Base-by-base conservation (phyloP, 805 yeast genomes). In the Candida arabinofermentans region DNA sequence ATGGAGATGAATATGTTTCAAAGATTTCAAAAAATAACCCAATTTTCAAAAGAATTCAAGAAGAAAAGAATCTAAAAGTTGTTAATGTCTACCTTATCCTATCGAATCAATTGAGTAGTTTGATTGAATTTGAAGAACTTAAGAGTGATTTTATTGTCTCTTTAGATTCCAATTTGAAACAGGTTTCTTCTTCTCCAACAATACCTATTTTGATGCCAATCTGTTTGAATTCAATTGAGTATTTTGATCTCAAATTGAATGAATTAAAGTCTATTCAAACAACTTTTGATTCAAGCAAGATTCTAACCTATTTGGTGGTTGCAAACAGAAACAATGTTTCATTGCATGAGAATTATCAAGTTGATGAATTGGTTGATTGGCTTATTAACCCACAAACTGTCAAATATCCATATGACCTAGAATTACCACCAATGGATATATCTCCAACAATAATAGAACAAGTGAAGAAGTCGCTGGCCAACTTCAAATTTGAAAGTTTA, bases 191-290 rank as follows among this genome's bases (percentile, higher is more conserved):
- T 8, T 3, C 17, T 46, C 49, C 18, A 27, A 51, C 40, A 19
- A 58, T 71, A 1, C 81, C 81, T 2, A 55, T 76, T 19, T 51
- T 77, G 6, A 75, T 72, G 50, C 62, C 77, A 8, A 44, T 77
- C 13, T 67, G 71, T 6, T 35, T 61, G 3, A 70, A 72, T 47
- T 70, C 78, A 0, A 65, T 74, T 16, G 75, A 72, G 34, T 77
- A 76, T 56, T 40, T 62, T 35, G 58, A 57, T 39, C 37, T 47
- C 43, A 36, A 45, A 39, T 24, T 58, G 29, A 43, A 53, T 44
- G 17, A 42, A 24, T 23, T 19, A 23, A 17, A 47, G 36, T 40
- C 38, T 26, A 22, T 37, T 34, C 18, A 8, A 29, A 8, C 39
- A 16, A 41, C 34, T 1, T 39, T 41, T 23, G 49, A 44, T 40